These are phyloP conservation scores for Colletotrichum abscissum DNA, from an alignment of 2,329 filamentous ascomycete species.

Conservation along the genomic window DNA sequence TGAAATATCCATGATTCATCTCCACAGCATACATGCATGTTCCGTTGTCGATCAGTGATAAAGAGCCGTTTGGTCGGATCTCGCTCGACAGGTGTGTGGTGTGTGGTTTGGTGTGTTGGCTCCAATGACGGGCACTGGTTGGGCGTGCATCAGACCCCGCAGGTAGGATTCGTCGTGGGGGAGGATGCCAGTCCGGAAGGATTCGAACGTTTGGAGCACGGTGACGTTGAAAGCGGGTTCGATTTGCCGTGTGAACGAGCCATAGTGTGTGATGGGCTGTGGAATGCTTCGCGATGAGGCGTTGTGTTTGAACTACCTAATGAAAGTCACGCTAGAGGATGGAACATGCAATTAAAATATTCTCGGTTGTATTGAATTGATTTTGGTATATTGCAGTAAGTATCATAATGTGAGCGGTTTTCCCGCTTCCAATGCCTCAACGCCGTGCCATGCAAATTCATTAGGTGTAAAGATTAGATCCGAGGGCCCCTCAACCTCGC, in stretches of 20 bases:
- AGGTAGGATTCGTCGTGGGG: background rate
- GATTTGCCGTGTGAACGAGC: background rate
- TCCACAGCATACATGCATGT: background rate
- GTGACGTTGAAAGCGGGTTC: background rate
- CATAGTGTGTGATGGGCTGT: background rate
- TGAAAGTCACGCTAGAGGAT: background rate
- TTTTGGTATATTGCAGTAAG: background rate
- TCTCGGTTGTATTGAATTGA: background rate
- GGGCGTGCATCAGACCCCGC: background rate
- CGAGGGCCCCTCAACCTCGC: rapidly evolving
- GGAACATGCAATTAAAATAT: background rate
- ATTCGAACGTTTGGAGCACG: too few relatives aligned
- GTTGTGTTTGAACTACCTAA: too few relatives aligned
- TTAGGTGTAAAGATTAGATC: background rate
- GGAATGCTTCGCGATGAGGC: too few relatives aligned
- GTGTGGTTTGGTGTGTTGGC: background rate
- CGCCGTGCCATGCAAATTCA: conserved; percentile 15
- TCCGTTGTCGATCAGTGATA: background rate
- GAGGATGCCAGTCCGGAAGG: background rate
- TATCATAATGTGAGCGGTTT: background rate
- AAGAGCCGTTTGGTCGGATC: background rate
- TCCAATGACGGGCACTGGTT: background rate
- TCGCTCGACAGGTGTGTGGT: background rate
- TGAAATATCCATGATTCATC: background rate
- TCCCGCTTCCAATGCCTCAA: background rate